A percentile compares a stretch with the other conserved stretches of the same genome.
These are phyloP conservation scores for Quercus alba DNA, from an alignment of 306 rosid species.

Conservation along the genomic window DNA sequence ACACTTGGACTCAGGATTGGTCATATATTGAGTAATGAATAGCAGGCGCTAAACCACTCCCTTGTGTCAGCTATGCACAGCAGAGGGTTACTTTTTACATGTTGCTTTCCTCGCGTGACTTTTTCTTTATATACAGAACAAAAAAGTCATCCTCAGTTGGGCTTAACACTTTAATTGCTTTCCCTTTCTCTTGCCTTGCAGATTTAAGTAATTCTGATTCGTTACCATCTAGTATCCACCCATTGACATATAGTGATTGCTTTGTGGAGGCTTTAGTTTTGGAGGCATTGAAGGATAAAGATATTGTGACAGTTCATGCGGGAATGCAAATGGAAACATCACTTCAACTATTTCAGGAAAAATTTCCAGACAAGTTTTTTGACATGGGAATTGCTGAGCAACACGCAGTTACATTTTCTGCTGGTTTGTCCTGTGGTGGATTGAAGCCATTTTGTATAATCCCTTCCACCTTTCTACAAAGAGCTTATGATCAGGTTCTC, in stretches of 20 bases:
- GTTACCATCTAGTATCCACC: conserved; percentile 23
- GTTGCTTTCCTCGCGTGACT: neutral
- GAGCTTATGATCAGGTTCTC: conserved; percentile 88
- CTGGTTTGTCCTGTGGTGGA: conserved; percentile 92
- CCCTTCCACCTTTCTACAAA: conserved; percentile 81
- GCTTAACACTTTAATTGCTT: conserved; percentile 12
- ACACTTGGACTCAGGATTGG: conserved; percentile 15
- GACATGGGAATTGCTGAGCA: conserved; percentile 96
- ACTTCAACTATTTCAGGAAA: conserved; percentile 58
- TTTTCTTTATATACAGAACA: conserved; percentile 2
- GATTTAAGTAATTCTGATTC: conserved; percentile 40
- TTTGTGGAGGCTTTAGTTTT: conserved; percentile 68
- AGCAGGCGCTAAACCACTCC: neutral
- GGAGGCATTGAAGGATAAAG: conserved; percentile 81
- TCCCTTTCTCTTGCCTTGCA: conserved; percentile 33
- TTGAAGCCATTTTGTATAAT: conserved; percentile 91
- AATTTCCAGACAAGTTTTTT: conserved; percentile 75
- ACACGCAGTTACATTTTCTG: conserved; percentile 94
- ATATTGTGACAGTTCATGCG: conserved; percentile 82
- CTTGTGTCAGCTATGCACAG: neutral
- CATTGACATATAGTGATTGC: conserved; percentile 70
- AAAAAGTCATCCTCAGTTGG: conserved; percentile 9
- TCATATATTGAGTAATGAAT: neutral
- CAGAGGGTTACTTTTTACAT: conserved; percentile 1
- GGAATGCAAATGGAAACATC: conserved; percentile 75